Percentiles rank a stretch among this genome's conserved stretches.
Evolutionary conservation across 2,329 filamentous ascomycete species (phyloP).

Genomic region (Beauveria varroae): DNA sequence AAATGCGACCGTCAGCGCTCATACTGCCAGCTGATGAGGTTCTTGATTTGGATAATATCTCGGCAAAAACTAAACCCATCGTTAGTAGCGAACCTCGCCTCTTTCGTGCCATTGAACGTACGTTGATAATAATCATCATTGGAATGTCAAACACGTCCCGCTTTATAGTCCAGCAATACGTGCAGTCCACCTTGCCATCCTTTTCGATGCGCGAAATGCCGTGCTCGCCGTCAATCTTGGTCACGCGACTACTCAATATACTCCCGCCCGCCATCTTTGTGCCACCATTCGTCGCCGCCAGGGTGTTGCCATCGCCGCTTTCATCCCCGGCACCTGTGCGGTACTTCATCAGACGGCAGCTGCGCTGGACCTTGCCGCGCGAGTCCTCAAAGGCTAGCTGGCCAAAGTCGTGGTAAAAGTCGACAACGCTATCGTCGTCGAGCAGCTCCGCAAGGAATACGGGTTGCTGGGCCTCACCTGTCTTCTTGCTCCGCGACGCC

Average conservation of each 20-base stretch:
- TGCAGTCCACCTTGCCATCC: conserved; percentile 89
- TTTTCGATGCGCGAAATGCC: conserved; percentile 77
- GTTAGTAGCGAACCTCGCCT: background rate
- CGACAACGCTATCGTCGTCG: conserved; percentile 85
- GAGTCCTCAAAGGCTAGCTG: conserved; percentile 89
- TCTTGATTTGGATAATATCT: conserved; percentile 53
- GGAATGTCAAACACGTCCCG: conserved; percentile 96
- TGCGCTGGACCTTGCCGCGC: conserved; percentile 73
- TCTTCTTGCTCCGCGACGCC: conserved; percentile 37
- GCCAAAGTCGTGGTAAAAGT: conserved; percentile 95
- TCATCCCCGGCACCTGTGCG: conserved; percentile 63
- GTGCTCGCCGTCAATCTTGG: conserved; percentile 61
- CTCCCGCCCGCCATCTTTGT: conserved; percentile 33
- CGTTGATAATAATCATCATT: conserved; percentile 97
- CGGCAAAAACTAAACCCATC: conserved; percentile 43
- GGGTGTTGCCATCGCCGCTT: conserved; percentile 33
- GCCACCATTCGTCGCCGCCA: conserved; percentile 38
- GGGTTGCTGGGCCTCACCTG: conserved; percentile 54
- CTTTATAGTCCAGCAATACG: conserved; percentile 95
- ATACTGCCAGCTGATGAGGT: conserved; percentile 48
- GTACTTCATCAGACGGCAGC: conserved; percentile 85
- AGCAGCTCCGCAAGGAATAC: conserved; percentile 89
- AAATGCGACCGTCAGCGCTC: conserved; percentile 13
- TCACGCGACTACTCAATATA: conserved; percentile 52
- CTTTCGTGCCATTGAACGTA: conserved; percentile 43